Evolutionary conservation across 345 rosid species (phyloP).

Genomic region (Eucalyptus urophylla): DNA sequence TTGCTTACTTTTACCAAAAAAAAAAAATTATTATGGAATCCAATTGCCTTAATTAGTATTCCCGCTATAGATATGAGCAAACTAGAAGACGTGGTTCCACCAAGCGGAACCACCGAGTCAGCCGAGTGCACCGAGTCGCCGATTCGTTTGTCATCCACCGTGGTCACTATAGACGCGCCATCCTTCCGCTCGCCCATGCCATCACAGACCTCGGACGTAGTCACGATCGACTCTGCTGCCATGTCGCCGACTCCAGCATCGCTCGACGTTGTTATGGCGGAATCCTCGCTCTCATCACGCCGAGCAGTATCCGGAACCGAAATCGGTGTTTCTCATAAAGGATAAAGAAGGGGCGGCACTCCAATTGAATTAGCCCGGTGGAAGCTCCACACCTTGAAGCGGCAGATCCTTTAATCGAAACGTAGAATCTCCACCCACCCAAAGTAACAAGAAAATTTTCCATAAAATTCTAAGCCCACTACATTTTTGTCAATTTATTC

Average conservation of each 20-base stretch:
- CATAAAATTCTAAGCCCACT: too few species aligned
- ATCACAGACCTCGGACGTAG: neutral
- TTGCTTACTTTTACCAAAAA: too few species aligned
- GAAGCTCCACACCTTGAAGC: neutral
- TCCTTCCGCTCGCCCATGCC: neutral
- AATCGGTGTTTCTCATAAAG: neutral
- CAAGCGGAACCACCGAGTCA: neutral
- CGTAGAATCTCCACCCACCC: neutral
- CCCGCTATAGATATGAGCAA: conserved; percentile 24
- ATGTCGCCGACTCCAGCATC: neutral
- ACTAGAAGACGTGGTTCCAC: neutral
- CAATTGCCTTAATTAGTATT: conserved; percentile 48
- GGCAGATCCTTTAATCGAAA: too few species aligned
- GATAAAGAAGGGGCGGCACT: too few species aligned
- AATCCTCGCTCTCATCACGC: neutral
- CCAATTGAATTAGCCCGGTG: neutral
- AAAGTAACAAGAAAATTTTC: neutral
- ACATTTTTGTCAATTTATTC: too few species aligned
- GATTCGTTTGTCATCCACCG: neutral
- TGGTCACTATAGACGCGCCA: conserved; percentile 3
- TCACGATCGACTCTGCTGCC: neutral
- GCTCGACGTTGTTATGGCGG: neutral
- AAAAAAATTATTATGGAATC: too few species aligned
- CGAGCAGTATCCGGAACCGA: neutral
- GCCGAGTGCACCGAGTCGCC: neutral